A percentile compares a stretch with the other conserved stretches of the same genome.
Conservation (phyloP, 768 basidiomycete species). For the Hygrophoropsis aurantiaca region DNA sequence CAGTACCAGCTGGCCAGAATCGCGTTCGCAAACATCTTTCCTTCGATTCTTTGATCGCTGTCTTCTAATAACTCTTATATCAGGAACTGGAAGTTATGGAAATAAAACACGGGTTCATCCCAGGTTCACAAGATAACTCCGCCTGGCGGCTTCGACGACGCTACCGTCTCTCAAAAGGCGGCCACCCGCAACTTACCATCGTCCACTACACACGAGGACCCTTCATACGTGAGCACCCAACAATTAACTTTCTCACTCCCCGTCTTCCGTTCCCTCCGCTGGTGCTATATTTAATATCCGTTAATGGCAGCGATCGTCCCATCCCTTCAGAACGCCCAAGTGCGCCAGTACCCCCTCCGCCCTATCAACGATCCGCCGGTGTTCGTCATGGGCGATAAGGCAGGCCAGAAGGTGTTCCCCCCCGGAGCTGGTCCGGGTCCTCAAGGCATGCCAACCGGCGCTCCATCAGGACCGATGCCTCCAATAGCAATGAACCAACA, state of each 20-base stretch:
- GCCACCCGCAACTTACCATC: slow-evolving; percentile 69
- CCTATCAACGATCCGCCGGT: slow-evolving; percentile 63
- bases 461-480: slow-evolving; percentile 19
- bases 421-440: slow-evolving; percentile 33
- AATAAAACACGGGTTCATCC: slow-evolving; percentile 75
- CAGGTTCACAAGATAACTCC: slow-evolving; percentile 53
- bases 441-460: slow-evolving; percentile 25
- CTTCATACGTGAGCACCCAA: slow-evolving; percentile 48
- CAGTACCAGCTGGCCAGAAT: slow-evolving; percentile 46
- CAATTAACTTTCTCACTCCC: slow-evolving; percentile 8
- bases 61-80: neutral
- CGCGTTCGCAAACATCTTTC: slow-evolving; percentile 45
- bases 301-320: slow-evolving; percentile 54
- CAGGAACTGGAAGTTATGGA: slow-evolving; percentile 81
- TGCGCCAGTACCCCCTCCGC: slow-evolving; percentile 72
- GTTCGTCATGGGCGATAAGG: slow-evolving; percentile 71
- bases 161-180: slow-evolving; percentile 72
- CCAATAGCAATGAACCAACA: slow-evolving; percentile 39
- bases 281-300: slow-evolving; percentile 1
- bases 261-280: neutral
- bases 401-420: slow-evolving; percentile 62
- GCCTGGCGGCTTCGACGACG: slow-evolving; percentile 73
- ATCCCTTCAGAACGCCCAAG: slow-evolving; percentile 55
- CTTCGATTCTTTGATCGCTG: neutral
- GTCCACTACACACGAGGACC: slow-evolving; percentile 76